These are phyloP conservation scores for Alternaria rosae DNA, from an alignment of 2,329 filamentous ascomycete genomes.

Conservation along the genomic window DNA sequence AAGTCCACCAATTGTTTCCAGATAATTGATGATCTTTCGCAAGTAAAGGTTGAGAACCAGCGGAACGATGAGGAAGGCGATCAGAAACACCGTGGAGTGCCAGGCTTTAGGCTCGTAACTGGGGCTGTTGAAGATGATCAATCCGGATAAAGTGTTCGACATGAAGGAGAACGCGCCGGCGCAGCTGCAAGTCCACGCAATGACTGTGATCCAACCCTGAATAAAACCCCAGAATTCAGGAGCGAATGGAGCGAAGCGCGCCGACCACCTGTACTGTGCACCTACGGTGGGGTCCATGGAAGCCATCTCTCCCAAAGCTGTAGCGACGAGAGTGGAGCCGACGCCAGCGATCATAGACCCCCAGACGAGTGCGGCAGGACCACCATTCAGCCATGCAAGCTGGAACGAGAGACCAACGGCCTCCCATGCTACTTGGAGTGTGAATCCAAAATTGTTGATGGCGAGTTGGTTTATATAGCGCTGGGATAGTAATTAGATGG, in stretches of 20 bases:
- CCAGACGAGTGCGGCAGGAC: not conserved
- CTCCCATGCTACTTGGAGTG: not conserved
- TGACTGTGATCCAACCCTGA: slow-evolving; percentile 46
- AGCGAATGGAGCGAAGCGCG: slow-evolving; percentile 18
- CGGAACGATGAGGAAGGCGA: slow-evolving; percentile 45
- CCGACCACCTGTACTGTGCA: slow-evolving; percentile 34
- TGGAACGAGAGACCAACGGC: not conserved
- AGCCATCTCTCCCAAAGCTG: slow-evolving; percentile 35
- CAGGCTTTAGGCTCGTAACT: slow-evolving; percentile 49
- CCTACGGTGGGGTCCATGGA: slow-evolving; percentile 33
- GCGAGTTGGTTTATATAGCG: not conserved
- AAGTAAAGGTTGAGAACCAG: slow-evolving; percentile 53
- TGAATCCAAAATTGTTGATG: not conserved
- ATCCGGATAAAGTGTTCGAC: slow-evolving; percentile 20
- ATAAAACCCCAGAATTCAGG: slow-evolving; percentile 32
- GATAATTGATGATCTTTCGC: slow-evolving; percentile 51
- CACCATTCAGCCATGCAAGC: not conserved
- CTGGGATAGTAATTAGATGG: not conserved
- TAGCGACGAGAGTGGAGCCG: slow-evolving; percentile 34
- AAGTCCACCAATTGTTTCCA: slow-evolving; percentile 55
- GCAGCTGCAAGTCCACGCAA: slow-evolving; percentile 44
- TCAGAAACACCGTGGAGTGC: slow-evolving; percentile 58
- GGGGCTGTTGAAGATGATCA: slow-evolving; percentile 44
- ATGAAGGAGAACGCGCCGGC: slow-evolving; percentile 24
- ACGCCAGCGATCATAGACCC: slow-evolving; percentile 21